These are phyloP conservation scores for Penicillium crustosum DNA, from an alignment of 2,329 filamentous ascomycete genomes.

Conservation along the genomic window DNA sequence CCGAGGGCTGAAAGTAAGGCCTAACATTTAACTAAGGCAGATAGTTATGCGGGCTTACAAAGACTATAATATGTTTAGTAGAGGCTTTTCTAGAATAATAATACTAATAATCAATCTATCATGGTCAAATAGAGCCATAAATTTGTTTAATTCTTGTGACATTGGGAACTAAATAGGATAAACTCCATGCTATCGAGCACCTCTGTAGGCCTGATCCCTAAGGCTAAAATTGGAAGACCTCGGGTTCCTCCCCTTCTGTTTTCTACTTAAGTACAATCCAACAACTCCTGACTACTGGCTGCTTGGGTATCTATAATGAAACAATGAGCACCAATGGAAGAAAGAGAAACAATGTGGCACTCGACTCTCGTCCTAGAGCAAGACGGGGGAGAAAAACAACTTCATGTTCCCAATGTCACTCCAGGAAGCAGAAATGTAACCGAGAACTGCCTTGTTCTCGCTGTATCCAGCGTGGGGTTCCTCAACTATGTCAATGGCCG, in stretches of 20 bases:
- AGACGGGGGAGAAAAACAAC: slow-evolving; percentile 16
- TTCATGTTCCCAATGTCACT: slow-evolving; percentile 15
- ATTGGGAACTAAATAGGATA: neutral
- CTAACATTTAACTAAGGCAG: neutral
- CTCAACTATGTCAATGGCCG: slow-evolving; percentile 14
- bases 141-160: neutral
- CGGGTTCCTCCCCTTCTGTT: neutral
- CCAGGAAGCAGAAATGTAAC: slow-evolving; percentile 18
- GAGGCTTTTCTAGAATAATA: neutral
- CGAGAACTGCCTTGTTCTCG: slow-evolving; percentile 12
- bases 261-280: neutral
- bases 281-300: neutral
- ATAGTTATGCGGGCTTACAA: neutral
- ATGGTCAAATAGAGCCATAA: neutral
- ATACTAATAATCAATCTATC: neutral
- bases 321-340: neutral
- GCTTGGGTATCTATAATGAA: neutral
- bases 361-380: slow-evolving; percentile 1
- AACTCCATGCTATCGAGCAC: neutral
- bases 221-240: neutral
- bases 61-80: neutral
- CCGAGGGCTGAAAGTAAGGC: neutral
- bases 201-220: neutral
- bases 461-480: slow-evolving; percentile 13
- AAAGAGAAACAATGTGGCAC: neutral